These are phyloP conservation scores for Tetragonia tetragonoides DNA, from an alignment of 148 eudicot species.

Conservation along the genomic window DNA sequence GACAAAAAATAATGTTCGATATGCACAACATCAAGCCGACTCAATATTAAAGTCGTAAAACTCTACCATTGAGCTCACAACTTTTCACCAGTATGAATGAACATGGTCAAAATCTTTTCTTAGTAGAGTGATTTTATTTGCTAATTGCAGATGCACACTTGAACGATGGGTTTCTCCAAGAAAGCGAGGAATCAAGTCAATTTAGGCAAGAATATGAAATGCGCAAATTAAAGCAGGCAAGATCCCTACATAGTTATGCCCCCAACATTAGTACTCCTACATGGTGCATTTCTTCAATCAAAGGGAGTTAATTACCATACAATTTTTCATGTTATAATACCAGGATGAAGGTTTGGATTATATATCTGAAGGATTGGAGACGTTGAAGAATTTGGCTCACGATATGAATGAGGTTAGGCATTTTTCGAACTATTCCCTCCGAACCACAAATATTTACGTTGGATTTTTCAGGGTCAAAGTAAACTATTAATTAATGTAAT, in stretches of 20 bases:
- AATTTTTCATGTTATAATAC: neutral
- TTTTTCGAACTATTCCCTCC: neutral
- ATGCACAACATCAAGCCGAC: no score
- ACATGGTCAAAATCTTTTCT: neutral
- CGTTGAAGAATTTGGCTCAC: conserved; percentile 79
- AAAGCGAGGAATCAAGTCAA: conserved; percentile 69
- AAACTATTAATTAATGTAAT: no score
- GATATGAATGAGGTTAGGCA: conserved; percentile 90
- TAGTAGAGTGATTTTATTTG: neutral
- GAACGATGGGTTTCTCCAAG: conserved; percentile 63
- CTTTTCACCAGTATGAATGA: neutral
- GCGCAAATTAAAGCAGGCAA: conserved; percentile 85
- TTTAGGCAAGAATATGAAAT: conserved; percentile 86
- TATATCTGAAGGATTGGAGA: conserved; percentile 90
- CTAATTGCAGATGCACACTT: conserved; percentile 46
- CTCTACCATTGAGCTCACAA: no score
- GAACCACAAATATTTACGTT: no score
- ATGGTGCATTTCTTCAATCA: no score
- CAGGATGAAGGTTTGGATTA: conserved; percentile 92
- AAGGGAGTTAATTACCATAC: neutral
- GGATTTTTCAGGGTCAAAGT: no score
- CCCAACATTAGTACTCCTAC: no score
- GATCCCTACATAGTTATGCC: neutral
- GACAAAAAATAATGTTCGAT: no score
- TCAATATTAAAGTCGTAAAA: no score